Base-by-base conservation (phyloP, 306 rosid species). In the Casuarina cunninghamiana region DNA sequence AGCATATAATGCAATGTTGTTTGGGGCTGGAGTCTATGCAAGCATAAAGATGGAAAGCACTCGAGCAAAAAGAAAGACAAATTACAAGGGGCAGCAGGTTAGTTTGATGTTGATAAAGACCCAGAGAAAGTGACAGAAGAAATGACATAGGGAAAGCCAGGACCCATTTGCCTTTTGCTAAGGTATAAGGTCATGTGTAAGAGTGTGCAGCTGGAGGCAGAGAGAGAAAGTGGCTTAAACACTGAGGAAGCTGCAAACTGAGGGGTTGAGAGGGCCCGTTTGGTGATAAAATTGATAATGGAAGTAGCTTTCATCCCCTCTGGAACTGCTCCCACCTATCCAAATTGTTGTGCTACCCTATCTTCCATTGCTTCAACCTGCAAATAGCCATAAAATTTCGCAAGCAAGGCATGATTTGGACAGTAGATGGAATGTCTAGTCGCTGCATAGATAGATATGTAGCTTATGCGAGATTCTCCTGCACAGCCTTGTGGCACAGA, bases 241-340 rank as follows among this genome's bases (percentile, higher is more conserved):
- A 21, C 42, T n/a, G 80, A 77, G 81, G 71, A 79, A 71, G 57
- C 77, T 9, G 69, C 2, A 43, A 67, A 61, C 42, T 57, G 44
- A 19, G 78, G 35, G 78, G 3, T 6, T n/a, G 43, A 17, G 51
- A 58, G 85, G 94, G 71, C 51, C 92, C 92, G 76, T 65, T 74
- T 48, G 55, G 78, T 73, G 77, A 85, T 17, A n/a, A 42, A 66
- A 17, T 66, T 39, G 50, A 66, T 90, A 88, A 83, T 85, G 91
- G 87, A 87, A 80, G 95, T 86, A 79, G 88, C 90, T 87, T 80
- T 85, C 95, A 86, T 85, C 95, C 89, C 83, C 87, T 78, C 91
- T 90, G 92, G 92, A 86, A 44, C 76, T 80, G 87, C 74, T 84
- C 82, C 85, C 80, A 81, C 88, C 80, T 78, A 71, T 80, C 76